Evolutionary conservation across 257 asterid genomes (phyloP).

Genomic region (Capsicum chinense): DNA sequence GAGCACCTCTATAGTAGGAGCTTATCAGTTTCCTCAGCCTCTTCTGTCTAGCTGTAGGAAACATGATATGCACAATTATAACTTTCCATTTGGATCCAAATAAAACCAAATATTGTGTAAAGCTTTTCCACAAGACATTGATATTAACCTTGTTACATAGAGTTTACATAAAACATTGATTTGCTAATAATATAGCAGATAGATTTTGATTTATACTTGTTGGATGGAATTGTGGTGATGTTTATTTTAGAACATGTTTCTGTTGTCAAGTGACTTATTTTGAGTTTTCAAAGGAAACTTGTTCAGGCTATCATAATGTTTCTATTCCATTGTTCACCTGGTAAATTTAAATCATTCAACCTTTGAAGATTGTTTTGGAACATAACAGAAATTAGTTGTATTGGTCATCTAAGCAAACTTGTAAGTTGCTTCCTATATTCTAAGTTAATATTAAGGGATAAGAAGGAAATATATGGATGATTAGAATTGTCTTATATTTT

Average conservation of each 20-base stretch:
- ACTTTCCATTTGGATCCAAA: background rate
- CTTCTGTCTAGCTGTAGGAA: constrained; percentile 90
- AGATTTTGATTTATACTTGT: constrained; percentile 5
- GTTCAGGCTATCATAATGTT: background rate
- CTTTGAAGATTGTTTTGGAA: background rate
- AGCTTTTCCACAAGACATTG: background rate
- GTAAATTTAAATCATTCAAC: background rate
- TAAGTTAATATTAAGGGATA: background rate
- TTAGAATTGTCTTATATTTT: background rate
- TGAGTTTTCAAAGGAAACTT: background rate
- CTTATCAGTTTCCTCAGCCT: constrained; percentile 75
- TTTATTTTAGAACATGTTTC: constrained; percentile 8
- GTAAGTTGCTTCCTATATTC: background rate
- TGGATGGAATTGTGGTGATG: background rate
- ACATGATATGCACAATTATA: constrained; percentile 14
- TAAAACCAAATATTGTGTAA: background rate
- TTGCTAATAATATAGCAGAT: background rate
- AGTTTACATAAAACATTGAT: background rate
- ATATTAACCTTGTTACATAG: background rate
- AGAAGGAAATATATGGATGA: background rate
- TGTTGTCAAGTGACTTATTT: background rate
- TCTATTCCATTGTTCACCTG: background rate
- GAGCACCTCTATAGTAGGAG: constrained; percentile 69
- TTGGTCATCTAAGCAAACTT: background rate
- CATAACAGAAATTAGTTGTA: background rate